Base-by-base conservation (phyloP, 2,329 filamentous ascomycete species). In the Leptographium galeiforme region DNA sequence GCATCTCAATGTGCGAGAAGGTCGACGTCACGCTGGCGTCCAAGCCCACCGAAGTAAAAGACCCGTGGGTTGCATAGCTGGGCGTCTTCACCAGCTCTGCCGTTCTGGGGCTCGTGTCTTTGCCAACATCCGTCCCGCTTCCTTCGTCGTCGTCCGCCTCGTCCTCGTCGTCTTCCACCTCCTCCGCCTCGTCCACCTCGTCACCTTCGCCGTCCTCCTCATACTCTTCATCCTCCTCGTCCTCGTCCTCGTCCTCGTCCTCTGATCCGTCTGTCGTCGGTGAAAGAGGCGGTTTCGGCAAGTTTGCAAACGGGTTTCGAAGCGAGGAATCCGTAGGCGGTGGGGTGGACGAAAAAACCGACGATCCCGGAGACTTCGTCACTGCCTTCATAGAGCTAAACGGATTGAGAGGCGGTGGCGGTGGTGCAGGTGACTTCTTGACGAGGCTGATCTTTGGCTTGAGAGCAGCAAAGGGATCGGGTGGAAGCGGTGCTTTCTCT, bases 111-210 rank as follows among this genome's bases (percentile, higher is more conserved):
- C 77, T 82, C 13, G 83, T 6, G 50, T 84, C 80, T 60, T 82
- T 79, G n/a, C 74, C 74, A 47, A 84, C 75, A 63, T 84, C 81
- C 49, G 84, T 72, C 30, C 79, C 81, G 56, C 81, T 84, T 14
- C 80, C 81, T 61, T 79, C 80, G 60, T 79, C 75, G 48, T 67
- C 72, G 1, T 56, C 67, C 6, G 10, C 44, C 14, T 46, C 44
- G 73, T 74, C 75, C 19, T 71, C 69, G 7, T 71, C 69, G 2
- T 67, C 66, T 1, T 71, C 71, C 13, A 69, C 71, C 4, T 71
- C 68, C 6, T 68, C 65, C 57, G 61, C 66, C 1, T 69, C 70
- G 13, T 64, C 70, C 2, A 70, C 69, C 8, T 70, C 71, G 6
- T 72, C 68, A 10, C 67, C 63, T 10, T 62, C 65, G 38, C 67